Evolutionary conservation across 345 rosid genomes (phyloP).

Genomic region (Melaleuca quinquenervia): DNA sequence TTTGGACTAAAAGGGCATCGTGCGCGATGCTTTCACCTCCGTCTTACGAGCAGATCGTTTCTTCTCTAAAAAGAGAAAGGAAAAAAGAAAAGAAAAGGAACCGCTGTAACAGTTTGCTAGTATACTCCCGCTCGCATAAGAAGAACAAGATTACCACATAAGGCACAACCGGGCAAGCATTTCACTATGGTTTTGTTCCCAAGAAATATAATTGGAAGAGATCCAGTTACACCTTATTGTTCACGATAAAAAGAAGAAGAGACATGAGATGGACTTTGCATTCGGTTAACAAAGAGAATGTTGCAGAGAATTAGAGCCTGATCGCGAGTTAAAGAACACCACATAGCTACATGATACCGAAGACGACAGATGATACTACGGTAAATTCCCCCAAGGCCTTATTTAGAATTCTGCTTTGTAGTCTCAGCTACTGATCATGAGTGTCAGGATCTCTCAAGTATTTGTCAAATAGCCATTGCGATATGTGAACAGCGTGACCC

Average conservation of each 20-base stretch:
- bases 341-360: not conserved
- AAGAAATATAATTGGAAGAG: not conserved
- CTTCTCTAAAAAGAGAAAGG: not conserved
- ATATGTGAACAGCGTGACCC: conserved; percentile 31
- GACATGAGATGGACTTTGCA: not conserved
- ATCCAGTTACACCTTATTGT: not conserved
- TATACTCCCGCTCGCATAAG: not conserved
- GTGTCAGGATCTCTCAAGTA: conserved; percentile 16
- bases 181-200: not conserved
- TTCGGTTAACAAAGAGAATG: not conserved
- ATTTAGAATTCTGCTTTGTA: not conserved
- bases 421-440: conserved; percentile 10
- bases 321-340: not conserved
- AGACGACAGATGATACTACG: not conserved
- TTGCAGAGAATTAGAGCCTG: not conserved
- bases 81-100: not conserved
- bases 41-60: not conserved
- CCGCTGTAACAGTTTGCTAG: not conserved
- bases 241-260: not conserved
- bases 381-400: not conserved
- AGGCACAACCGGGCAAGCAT: not conserved
- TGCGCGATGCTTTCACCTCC: not conserved
- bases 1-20: not conserved
- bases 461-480: conserved; percentile 33
- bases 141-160: not conserved